Evolutionary conservation across 306 rosid genomes (phyloP).

Genomic region (Cucumis sativus): Cucumber_9930_V3 NC_026660.2:6989501-6990000

Average conservation of each 20-base stretch:
- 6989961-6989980: not conserved
- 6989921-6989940: not conserved
- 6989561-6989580: not conserved
- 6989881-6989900: not conserved
- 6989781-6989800: slow-evolving; percentile 75
- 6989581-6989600: not conserved
- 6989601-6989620: not conserved
- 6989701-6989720: slow-evolving; percentile 74
- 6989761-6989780: slow-evolving; percentile 85
- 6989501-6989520: slow-evolving; percentile 91
- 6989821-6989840: not conserved
- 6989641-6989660: slow-evolving; percentile 58
- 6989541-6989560: not conserved
- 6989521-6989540: slow-evolving; percentile 10
- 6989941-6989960: not conserved
- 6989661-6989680: slow-evolving; percentile 78
- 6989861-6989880: not conserved
- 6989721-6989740: slow-evolving; percentile 59
- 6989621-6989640: slow-evolving; percentile 37
- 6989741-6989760: slow-evolving; percentile 80
- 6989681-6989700: slow-evolving; percentile 77
- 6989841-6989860: not conserved
- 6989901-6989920: not conserved
- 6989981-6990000: not conserved
- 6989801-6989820: not conserved